Base-by-base conservation (phyloP, 208 protist genomes). In the Blechomonas ayalai region DNA sequence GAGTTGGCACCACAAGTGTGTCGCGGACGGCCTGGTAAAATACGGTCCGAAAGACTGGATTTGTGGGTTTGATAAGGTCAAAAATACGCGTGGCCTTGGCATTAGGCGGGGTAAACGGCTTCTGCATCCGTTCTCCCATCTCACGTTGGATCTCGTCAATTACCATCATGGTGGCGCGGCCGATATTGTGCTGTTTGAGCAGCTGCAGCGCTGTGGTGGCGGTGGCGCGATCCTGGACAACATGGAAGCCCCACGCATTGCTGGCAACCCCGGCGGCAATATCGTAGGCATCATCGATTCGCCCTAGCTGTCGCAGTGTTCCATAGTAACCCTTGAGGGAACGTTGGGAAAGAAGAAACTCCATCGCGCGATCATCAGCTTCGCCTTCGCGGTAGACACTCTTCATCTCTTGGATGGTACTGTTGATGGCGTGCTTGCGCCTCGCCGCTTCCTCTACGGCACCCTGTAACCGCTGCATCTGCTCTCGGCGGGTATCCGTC, bases 1-100 rank as follows among this genome's bases (percentile, higher is more conserved):
- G 56, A 45, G 95, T 84, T 1, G 58, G 32, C 18, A 97, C 92
- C 1, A 99, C 97, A n/a, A 99, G 73, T 2, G 97, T 99, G 58
- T 99, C 87, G 12, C 91, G 67, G 1, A 99, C 66, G 1, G 96
- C 97, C 45, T 90, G 88, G 57, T 98, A 99, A 50, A 99, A 99
- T 6, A 97, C 97, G 5, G 60, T 41, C 13, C 46, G 40, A 47
- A 96, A 98, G 40, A 91, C 85, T 2, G 47, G 35, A 50, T 98
- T 86, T 1, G 73, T 86, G 15, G 84, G 67, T 28, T 82, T 68
- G 32, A 99, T 90, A 2, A 98, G 70, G 57, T 99, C 97, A 67
- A 96, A 97, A 20, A 98, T 63, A 3, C 95, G 71, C 26, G 54
- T 52, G 8, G 76, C 58, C 44, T 89, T 79, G 7, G 71, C 64